Base-by-base conservation (phyloP, 345 rosid genomes). In the Excoecaria agallocha region DNA sequence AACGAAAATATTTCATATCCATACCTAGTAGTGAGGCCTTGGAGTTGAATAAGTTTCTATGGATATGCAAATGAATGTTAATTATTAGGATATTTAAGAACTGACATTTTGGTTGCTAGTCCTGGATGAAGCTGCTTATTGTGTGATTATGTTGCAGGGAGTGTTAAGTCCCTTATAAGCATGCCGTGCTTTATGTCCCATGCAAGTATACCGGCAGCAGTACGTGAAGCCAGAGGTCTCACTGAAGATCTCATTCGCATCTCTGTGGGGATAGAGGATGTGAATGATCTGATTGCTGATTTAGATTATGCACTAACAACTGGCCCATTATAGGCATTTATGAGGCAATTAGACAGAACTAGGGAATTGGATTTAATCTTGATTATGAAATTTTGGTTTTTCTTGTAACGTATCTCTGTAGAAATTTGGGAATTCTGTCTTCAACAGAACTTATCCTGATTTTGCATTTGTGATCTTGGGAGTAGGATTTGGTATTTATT, bases 171-270 rank as follows among this genome's bases (percentile, higher is more conserved):
- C 60, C 96, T 95, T 55, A 91, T 95, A 80, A 93, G 97, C 89
- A 79, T 95, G 97, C 98, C 98, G 3, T 91, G 99, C 85, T 95
- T 93, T 81, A 95, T 95, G 99, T 95, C 98, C 22, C 98, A 95
- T 80, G 97, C 98, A 57, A 90, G 93, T 78, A 93, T 93, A 81
- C 98, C 99, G 0, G 85, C 88, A 10, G 81, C 78, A 16, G 96
- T 93, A 3, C 91, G 96, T 0, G 91, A 90, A 71, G 94, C 98
- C n/a, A 84, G 99, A 80, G 99, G 98, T 73, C 84, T 95, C 70
- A 91, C 90, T 0, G 93, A 91, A 77, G 99, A 95, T 85, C 97
- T 95, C 77, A 76, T 91, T 64, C 91, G 98, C 5, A 86, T 95
- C 39, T 95, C 97, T 9, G 89, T 93, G 60, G 99, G 99, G 39